A percentile compares a stretch with the other conserved stretches of the same genome.
phyloP scores from a whole-genome alignment of 805 yeast species.

The Schizosaccharomyces cryophilus region DNA sequence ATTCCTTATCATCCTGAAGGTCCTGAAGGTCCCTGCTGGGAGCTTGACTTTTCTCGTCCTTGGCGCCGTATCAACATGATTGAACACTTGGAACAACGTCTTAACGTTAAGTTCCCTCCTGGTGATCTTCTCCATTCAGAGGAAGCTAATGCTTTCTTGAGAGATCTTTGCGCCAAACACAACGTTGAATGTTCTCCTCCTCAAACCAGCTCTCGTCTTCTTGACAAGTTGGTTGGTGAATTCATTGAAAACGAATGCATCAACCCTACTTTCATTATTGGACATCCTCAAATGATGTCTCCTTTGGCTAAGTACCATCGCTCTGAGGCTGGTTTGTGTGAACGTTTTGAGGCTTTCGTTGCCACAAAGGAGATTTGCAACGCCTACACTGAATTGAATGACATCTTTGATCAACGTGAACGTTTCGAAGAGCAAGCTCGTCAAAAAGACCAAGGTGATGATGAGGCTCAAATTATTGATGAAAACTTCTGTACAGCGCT shows the following conservation, averaged over 20 bases:
- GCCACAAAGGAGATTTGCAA: conserved; percentile 96
- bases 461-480: conserved; percentile 90
- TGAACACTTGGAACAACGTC: conserved; percentile 72
- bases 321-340: conserved; percentile 80
- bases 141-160: conserved; percentile 79
- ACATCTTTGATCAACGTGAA: conserved; percentile 92
- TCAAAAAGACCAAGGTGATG: conserved; percentile 97
- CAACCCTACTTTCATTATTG: conserved; percentile 93
- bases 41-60: conserved; percentile 77
- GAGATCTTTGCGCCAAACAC: conserved; percentile 49
- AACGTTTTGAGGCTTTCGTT: conserved; percentile 92
- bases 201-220: conserved; percentile 92
- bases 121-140: conserved; percentile 85
- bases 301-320: conserved; percentile 95
- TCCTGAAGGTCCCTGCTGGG: conserved; percentile 48
- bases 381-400: conserved; percentile 96
- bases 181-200: conserved; percentile 60
- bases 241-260: conserved; percentile 69
- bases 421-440: conserved; percentile 97
- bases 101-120: conserved; percentile 75
- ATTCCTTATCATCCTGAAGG: conserved; percentile 84
- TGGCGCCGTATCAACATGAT: conserved; percentile 98
- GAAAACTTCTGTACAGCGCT: conserved; percentile 93
- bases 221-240: conserved; percentile 93
- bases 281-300: conserved; percentile 99